phyloP scores from a whole-genome alignment of 768 basidiomycete genomes.

The Panaeolus papilionaceus region DNA sequence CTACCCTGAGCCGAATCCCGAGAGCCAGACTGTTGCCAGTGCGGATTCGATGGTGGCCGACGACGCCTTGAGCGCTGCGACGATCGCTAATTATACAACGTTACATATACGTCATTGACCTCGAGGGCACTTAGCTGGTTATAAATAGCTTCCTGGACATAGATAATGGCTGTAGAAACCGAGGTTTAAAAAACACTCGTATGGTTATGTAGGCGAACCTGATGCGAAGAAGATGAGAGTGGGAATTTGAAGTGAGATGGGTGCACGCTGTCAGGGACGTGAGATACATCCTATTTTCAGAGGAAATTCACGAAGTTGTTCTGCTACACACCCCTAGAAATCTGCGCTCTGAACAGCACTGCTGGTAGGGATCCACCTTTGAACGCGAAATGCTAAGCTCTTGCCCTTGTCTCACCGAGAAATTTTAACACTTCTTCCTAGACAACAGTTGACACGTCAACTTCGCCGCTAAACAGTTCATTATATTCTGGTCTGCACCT shows the following conservation, averaged over 20 bases:
- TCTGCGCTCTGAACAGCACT: no score
- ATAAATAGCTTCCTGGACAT: neutral
- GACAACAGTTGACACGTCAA: neutral
- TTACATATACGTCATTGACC: neutral
- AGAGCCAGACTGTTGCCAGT: no score
- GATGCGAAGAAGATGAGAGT: neutral
- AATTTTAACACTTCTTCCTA: neutral
- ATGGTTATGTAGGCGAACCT: neutral
- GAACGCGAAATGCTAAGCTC: neutral
- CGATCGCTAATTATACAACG: neutral
- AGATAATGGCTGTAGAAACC: neutral
- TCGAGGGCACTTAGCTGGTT: neutral
- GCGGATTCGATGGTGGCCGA: neutral
- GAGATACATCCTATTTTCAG: neutral
- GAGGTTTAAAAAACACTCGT: neutral
- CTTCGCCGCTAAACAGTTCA: neutral
- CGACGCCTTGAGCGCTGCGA: neutral
- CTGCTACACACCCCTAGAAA: no score
- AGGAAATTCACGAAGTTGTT: neutral
- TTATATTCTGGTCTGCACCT: neutral
- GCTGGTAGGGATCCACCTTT: neutral
- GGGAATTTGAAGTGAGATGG: neutral
- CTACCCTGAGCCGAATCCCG: no score
- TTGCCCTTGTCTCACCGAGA: neutral
- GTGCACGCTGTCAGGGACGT: neutral